Percentiles rank a stretch among this genome's conserved stretches.
Evolutionary conservation across 768 basidiomycete species (phyloP).

Genomic region (Panellus pusillus): DNA sequence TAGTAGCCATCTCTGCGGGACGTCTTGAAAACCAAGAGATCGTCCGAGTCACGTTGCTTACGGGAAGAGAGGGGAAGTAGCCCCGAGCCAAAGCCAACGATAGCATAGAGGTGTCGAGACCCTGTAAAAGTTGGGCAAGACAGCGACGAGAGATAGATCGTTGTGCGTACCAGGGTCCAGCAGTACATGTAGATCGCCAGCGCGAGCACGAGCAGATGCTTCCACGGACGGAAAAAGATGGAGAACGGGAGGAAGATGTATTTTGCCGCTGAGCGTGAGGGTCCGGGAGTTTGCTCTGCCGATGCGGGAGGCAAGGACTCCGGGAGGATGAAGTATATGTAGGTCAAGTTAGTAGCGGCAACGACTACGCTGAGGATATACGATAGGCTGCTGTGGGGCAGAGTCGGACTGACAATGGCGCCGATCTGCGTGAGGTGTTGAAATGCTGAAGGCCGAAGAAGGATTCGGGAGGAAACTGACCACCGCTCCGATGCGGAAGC

Average conservation of each 20-base stretch:
- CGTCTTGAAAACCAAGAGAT: neutral
- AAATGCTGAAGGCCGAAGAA: neutral
- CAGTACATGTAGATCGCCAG: slow-evolving; percentile 3
- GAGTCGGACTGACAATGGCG: neutral
- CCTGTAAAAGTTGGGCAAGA: neutral
- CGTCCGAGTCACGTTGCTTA: neutral
- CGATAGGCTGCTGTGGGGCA: neutral
- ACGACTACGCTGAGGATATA: neutral
- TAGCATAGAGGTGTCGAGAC: neutral
- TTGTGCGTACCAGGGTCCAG: slow-evolving; percentile 1
- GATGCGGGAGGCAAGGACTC: neutral
- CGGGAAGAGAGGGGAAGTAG: slow-evolving; percentile 2
- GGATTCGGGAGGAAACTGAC: neutral
- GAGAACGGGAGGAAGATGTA: slow-evolving; percentile 3
- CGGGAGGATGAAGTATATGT: slow-evolving; percentile 5
- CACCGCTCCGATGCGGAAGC: neutral
- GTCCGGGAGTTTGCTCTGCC: neutral
- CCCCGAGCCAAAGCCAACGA: neutral
- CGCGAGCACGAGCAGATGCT: neutral
- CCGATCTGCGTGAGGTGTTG: neutral
- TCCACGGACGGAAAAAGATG: neutral
- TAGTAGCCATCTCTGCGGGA: slow-evolving; percentile 6
- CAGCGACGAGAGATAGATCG: neutral
- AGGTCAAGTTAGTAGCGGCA: neutral
- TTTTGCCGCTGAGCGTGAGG: neutral